Conservation (phyloP, 2,329 filamentous ascomycete genomes). For the Fusarium devonianum region DNA sequence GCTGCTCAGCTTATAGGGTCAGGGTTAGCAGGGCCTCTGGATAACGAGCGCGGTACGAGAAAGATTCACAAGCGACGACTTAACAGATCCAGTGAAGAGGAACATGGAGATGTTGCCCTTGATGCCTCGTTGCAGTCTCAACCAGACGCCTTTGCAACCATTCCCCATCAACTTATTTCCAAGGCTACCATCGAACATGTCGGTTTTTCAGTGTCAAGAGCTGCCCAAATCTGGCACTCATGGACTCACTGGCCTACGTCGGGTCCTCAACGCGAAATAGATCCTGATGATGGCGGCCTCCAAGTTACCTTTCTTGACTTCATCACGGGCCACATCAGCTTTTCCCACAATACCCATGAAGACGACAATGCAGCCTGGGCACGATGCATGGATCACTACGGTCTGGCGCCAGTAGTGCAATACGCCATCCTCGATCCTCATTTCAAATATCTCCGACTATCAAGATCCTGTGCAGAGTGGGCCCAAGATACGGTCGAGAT, state of each 20-base stretch:
- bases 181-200: constrained; percentile 19
- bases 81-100: constrained; percentile 18
- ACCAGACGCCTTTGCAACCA: constrained; percentile 12
- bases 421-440: constrained; percentile 28
- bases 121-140: neutral
- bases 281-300: constrained; percentile 4
- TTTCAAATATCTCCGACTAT: constrained; percentile 24
- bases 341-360: neutral
- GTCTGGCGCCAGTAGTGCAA: constrained; percentile 11
- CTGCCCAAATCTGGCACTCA: constrained; percentile 16
- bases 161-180: constrained; percentile 24
- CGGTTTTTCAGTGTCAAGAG: constrained; percentile 20
- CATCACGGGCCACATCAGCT: constrained; percentile 12
- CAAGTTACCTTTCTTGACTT: constrained; percentile 20
- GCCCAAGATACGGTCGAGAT: constrained; percentile 21
- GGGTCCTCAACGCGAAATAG: constrained; percentile 15
- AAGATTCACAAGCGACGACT: constrained; percentile 28
- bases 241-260: constrained; percentile 21
- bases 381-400: constrained; percentile 3
- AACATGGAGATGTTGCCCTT: constrained; percentile 17
- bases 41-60: neutral
- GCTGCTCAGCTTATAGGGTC: neutral
- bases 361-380: constrained; percentile 20
- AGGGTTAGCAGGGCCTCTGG: neutral
- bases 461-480: constrained; percentile 25